These are phyloP conservation scores for Schrenkiella parvula DNA, from an alignment of 345 rosid genomes.

Conservation along the genomic window DNA sequence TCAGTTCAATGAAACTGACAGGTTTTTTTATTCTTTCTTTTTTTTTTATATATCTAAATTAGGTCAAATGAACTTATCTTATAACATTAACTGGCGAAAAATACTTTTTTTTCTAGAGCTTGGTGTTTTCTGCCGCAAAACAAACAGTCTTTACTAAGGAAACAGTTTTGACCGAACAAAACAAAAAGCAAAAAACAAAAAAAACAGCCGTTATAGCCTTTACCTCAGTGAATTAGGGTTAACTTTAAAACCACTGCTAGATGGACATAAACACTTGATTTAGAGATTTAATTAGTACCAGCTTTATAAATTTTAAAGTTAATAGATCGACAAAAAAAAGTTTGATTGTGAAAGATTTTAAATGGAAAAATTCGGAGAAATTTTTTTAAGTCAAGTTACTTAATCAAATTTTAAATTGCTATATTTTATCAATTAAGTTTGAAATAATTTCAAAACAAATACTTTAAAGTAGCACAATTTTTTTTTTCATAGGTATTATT, in stretches of 20 bases:
- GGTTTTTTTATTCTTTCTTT: background rate
- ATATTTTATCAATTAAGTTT: background rate
- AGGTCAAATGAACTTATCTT: constrained; percentile 6
- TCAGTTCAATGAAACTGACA: background rate
- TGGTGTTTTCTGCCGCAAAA: background rate
- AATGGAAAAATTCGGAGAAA: background rate
- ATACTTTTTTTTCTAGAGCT: no score
- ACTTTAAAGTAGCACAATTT: background rate
- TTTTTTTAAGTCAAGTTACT: background rate
- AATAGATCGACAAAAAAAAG: background rate
- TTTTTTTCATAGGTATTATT: no score
- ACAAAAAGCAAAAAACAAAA: background rate
- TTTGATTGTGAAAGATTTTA: background rate
- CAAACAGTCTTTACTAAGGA: background rate
- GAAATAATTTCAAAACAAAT: background rate
- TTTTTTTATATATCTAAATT: no score
- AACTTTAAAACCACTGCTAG: background rate
- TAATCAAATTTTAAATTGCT: background rate
- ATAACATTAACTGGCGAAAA: no score
- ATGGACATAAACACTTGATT: background rate
- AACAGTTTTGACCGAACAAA: background rate
- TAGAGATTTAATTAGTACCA: background rate
- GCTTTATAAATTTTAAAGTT: background rate
- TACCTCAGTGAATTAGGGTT: background rate
- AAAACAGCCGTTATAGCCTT: background rate